Evolutionary conservation across 2,329 filamentous ascomycete genomes (phyloP), one percentile per base, ranked within the genome.

Genomic region (Xylogone sp.): DNA sequence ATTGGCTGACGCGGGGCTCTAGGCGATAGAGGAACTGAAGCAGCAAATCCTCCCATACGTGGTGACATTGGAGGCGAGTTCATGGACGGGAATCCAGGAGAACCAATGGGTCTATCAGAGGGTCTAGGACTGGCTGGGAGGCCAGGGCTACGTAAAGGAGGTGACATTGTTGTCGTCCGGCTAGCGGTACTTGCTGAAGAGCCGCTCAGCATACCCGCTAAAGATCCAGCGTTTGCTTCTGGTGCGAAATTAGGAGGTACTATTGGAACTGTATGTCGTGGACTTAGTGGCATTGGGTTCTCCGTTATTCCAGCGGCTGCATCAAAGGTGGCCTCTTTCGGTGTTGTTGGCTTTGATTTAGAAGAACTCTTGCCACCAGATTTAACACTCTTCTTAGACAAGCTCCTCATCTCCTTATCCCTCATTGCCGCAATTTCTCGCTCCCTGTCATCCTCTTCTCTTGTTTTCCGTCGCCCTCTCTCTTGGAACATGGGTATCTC

Each of bases 401-500:
- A 71, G 67, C 87, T 91, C 53, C 86, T 79, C 22, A 79, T 76
- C 62, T 90, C 86, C 12, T 86, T 81, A 61, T 91, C 84, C 62
- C 83, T 78, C 45, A 80, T 66, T 1, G 80, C 82, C n/a, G 84
- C 68, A 13, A 83, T 75, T 64, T 93, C 89, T 45, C 92, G 83
- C 50, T 90, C 81, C 50, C 79, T 78, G 59, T 97, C 90, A 62
- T 97, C 92, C 55, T 96, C 90, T 66, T 93, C 90, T 48, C 92
- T 81, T 2, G 91, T 96, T 68, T 87, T 90, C 60, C 90, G 79
- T 53, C 91, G 82, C 8, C 91, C 93, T 55, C 92, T 81, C 48
- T 83, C 74, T 10, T 56, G 71, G 31, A 78, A 71, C 5, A 71
- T 66, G 0, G 78, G 73, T 46, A 85, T 74, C 56, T 87, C 84